phyloP scores from a whole-genome alignment of 352 stramenopile genomes.

The Pythium pyrilobum region DNA sequence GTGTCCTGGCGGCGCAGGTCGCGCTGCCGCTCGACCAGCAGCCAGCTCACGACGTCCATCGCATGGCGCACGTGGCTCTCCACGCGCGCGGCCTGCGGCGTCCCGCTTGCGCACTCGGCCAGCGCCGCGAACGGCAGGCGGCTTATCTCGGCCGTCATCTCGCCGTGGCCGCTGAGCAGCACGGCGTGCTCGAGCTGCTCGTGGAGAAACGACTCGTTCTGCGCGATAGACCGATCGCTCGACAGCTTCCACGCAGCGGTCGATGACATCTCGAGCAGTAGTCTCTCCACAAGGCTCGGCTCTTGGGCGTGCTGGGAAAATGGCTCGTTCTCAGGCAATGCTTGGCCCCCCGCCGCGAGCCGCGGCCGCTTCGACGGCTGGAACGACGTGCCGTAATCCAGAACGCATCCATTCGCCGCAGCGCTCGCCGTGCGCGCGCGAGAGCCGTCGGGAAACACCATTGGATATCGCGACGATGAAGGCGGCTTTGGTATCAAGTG shows the following conservation, averaged over 20 bases:
- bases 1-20: slow-evolving; percentile 47
- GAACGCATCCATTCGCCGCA: neutral
- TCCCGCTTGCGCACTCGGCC: neutral
- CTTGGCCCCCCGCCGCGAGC: neutral
- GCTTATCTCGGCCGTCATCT: slow-evolving; percentile 8
- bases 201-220: slow-evolving; percentile 55
- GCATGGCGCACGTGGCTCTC: slow-evolving; percentile 40
- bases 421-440: slow-evolving; percentile 12
- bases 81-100: slow-evolving; percentile 8
- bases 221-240: slow-evolving; percentile 27
- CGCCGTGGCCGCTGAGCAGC: slow-evolving; percentile 16
- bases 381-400: slow-evolving; percentile 7
- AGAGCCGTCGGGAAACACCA: slow-evolving; percentile 4
- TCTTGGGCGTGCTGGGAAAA: neutral
- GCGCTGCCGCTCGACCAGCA: slow-evolving; percentile 49
- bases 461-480: too few species aligned
- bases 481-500: too few species aligned
- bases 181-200: slow-evolving; percentile 53
- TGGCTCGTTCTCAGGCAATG: slow-evolving; percentile 1
- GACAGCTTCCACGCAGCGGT: slow-evolving; percentile 41
- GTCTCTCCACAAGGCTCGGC: slow-evolving; percentile 7
- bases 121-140: slow-evolving; percentile 19
- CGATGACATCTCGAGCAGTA: slow-evolving; percentile 10
- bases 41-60: slow-evolving; percentile 71
- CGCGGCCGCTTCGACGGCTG: slow-evolving; percentile 17